Evolutionary conservation across 176 grass and related monocot genomes (phyloP), one percentile per base, ranked within the genome.

Genomic region (Poa annua): DNA sequence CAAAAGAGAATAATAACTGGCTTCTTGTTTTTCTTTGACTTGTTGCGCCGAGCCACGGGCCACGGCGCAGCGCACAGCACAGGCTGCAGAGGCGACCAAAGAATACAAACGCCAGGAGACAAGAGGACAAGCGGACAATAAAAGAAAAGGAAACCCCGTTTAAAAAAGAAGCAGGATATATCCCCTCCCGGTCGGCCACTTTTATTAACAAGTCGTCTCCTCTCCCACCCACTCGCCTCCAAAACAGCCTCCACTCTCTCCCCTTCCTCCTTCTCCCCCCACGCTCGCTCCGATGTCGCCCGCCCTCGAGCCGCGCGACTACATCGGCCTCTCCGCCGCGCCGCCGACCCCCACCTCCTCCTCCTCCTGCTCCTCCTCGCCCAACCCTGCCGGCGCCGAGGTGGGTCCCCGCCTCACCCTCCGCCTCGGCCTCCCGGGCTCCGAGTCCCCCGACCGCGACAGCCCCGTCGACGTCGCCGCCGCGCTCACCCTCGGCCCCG

Each of bases 291-390:
- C 88, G 75, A 90, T 90, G 88, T 84, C 80, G 80, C 84, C 60
- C 75, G 69, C 67, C 75, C 84, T 84, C 80, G 75, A 87, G 84
- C 80, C 84, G 80, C 88, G 80, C 75, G 84, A 86, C 80, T 87
- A 90, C 85, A 87, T 84, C 85, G 88, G 88, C 76, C 88, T 90
- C 60, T 79, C 88, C 75, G 80, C 73, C 59, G 85, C 85, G 8
- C 21, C 87, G 32, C 77, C 82, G 41, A 76, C 87, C 8, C 67
- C 88, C 22, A 21, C 84, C 74, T 51, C 88, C 0, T 79, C 88
- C 4, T 90, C 84, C 4, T 83, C 77, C 1, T 74, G 76, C 11
- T 86, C 84, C 0, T 87, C 88, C 68, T 84, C 84, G 29, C 75
- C 73, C 48, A 65, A 53, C 36, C 83, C 74, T 12, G 59, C 0